These are phyloP conservation scores for Aureobasidium pullulans DNA, from an alignment of 2,329 filamentous ascomycete genomes.

Conservation along the genomic window DNA sequence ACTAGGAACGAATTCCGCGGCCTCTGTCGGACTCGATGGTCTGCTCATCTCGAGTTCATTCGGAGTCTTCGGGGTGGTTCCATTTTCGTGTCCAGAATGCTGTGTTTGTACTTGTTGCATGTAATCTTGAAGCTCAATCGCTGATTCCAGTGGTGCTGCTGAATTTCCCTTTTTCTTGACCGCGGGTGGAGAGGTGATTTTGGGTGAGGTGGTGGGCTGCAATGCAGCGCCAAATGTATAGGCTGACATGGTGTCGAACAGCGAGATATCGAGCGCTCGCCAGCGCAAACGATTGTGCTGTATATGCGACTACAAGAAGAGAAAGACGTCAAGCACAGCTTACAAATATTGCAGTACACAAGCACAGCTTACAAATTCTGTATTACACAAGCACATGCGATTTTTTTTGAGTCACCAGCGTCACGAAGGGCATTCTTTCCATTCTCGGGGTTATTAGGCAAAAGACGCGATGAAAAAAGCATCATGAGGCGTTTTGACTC, in stretches of 20 bases:
- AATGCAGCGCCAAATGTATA: constrained; percentile 6
- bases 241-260: neutral
- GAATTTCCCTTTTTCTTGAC: neutral
- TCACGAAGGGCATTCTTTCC: too few relatives aligned
- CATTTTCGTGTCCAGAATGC: neutral
- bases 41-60: constrained; percentile 49
- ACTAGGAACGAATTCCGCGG: constrained; percentile 46
- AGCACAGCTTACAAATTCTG: too few relatives aligned
- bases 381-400: too few relatives aligned
- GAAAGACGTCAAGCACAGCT: too few relatives aligned
- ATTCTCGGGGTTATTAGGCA: too few relatives aligned
- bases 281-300: too few relatives aligned
- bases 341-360: too few relatives aligned
- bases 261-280: too few relatives aligned
- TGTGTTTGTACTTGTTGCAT: neutral
- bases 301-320: too few relatives aligned
- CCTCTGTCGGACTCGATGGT: constrained; percentile 37
- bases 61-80: constrained; percentile 25
- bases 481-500: too few relatives aligned
- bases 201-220: neutral
- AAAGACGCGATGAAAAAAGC: too few relatives aligned
- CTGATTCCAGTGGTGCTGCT: neutral
- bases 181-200: neutral
- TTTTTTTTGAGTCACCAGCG: too few relatives aligned
- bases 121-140: neutral